phyloP scores from a whole-genome alignment of 192 early-diverging fungal genomes.

The Phlyctochytrium planicorne region DNA sequence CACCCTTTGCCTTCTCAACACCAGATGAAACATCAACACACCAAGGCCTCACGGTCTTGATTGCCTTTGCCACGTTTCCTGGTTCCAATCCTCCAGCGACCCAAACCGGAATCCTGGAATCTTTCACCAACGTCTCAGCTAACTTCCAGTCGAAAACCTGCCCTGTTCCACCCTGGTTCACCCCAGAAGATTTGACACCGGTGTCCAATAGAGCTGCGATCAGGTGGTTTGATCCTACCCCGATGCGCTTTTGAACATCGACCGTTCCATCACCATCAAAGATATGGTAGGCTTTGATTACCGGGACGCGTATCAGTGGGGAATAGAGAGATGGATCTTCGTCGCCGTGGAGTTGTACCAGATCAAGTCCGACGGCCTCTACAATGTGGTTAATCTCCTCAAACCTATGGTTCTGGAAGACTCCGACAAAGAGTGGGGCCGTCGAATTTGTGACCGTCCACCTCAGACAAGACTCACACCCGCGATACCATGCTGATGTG shows the following conservation, averaged over 20 bases:
- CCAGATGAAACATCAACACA: constrained; percentile 94
- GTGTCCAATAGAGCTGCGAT: constrained; percentile 48
- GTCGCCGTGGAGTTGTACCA: constrained; percentile 91
- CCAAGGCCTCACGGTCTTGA: constrained; percentile 69
- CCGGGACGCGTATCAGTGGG: constrained; percentile 72
- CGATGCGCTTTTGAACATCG: constrained; percentile 10
- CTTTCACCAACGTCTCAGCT: constrained; percentile 51
- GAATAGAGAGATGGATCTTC: constrained; percentile 65
- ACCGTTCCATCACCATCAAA: constrained; percentile 52
- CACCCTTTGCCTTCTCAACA: constrained; percentile 73
- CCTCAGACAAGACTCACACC: constrained; percentile 1
- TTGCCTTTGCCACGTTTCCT: constrained; percentile 77
- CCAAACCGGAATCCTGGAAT: constrained; percentile 66
- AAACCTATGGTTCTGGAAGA: constrained; percentile 84
- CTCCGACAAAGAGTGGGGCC: constrained; percentile 85
- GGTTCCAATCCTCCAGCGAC: constrained; percentile 88
- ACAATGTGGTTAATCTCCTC: constrained; percentile 73
- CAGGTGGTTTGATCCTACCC: constrained; percentile 16
- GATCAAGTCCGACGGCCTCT: constrained; percentile 69
- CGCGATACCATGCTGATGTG: constrained; percentile 15
- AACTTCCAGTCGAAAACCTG: constrained; percentile 84
- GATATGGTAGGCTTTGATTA: constrained; percentile 89
- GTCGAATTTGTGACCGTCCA: constrained; percentile 2
- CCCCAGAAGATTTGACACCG: constrained; percentile 55
- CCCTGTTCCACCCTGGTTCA: constrained; percentile 76